Conservation (phyloP, 179 eudicot genomes). For the Spinacia oleracea region DNA sequence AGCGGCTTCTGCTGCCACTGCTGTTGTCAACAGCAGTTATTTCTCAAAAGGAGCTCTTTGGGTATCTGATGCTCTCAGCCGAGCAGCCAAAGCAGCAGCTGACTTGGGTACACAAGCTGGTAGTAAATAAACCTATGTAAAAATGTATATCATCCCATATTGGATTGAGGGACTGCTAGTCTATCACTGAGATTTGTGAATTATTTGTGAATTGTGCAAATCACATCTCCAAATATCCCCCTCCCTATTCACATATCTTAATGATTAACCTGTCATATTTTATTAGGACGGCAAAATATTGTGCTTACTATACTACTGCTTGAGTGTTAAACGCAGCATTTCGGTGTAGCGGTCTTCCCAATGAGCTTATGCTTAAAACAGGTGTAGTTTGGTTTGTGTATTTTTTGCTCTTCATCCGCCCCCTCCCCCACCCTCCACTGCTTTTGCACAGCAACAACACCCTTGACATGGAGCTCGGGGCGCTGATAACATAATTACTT, state of each 20-base stretch:
- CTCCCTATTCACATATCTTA: not conserved
- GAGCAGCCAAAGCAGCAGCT: conserved; percentile 74
- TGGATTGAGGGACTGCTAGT: not conserved
- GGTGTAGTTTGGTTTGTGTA: too few species aligned
- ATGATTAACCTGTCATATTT: not conserved
- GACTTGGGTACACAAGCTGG: conserved; percentile 47
- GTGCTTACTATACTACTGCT: not conserved
- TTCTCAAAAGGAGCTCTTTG: conserved; percentile 83
- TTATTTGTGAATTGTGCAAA: not conserved
- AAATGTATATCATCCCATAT: conserved; percentile 16
- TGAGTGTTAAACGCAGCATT: too few species aligned
- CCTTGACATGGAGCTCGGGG: too few species aligned
- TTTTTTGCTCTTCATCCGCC: too few species aligned
- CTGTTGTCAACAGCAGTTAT: conserved; percentile 72
- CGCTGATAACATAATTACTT: too few species aligned
- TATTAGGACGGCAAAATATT: too few species aligned
- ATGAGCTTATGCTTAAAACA: too few species aligned
- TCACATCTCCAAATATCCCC: not conserved
- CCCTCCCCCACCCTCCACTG: too few species aligned
- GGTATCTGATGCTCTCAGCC: conserved; percentile 68
- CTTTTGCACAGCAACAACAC: too few species aligned
- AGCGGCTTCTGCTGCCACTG: conserved; percentile 64
- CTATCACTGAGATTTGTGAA: not conserved
- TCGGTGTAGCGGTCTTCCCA: not conserved
- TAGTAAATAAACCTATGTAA: conserved; percentile 14